Conservation (phyloP, 176 grass and related monocot genomes). For the Raddia distichophylla region DNA sequence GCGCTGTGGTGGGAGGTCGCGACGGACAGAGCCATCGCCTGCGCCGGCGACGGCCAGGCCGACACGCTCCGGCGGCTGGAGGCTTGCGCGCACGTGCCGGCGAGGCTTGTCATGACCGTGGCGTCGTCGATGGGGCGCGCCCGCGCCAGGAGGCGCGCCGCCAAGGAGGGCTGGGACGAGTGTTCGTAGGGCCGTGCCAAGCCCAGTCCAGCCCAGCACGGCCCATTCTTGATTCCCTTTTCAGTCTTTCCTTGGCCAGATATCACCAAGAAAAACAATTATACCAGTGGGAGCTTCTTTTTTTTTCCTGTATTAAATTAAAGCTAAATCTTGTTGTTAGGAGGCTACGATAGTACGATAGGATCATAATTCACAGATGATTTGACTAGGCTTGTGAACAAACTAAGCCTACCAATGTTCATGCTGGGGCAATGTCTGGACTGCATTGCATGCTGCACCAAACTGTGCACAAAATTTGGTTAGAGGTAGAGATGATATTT, state of each 20-base stretch:
- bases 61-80: conserved; percentile 43
- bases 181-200: conserved; percentile 31
- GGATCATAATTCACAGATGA: neutral
- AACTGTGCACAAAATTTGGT: too few relatives aligned
- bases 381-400: conserved; percentile 2
- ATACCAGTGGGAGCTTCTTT: neutral
- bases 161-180: conserved; percentile 68
- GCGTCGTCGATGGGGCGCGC: conserved; percentile 43
- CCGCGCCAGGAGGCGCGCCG: conserved; percentile 24
- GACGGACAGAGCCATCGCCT: neutral
- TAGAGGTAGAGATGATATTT: too few relatives aligned
- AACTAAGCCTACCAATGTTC: neutral
- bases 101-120: conserved; percentile 29
- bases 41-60: neutral
- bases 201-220: too few relatives aligned
- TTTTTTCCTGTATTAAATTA: neutral
- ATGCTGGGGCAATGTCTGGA: neutral
- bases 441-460: neutral
- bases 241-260: neutral
- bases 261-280: neutral
- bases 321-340: conserved; percentile 13
- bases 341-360: neutral
- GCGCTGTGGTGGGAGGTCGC: conserved; percentile 48
- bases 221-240: neutral
- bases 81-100: conserved; percentile 52